Conservation (phyloP, 371 early-diverging fungal genomes). For the Circinella umbellata region DNA sequence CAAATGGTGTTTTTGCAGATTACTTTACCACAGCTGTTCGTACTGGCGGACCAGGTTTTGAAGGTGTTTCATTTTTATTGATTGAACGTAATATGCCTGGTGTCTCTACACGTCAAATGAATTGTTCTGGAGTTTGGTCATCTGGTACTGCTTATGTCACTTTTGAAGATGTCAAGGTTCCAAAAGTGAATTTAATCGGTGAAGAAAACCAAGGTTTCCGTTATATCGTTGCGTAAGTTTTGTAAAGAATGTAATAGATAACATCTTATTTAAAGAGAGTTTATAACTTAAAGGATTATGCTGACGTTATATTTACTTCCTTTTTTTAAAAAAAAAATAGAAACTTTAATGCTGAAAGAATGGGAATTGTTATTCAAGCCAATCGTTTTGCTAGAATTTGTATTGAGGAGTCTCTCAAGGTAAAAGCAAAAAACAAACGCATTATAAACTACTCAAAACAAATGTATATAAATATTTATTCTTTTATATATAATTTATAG, state of each 20-base stretch:
- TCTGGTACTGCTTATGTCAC: constrained; percentile 79
- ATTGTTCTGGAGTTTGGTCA: constrained; percentile 77
- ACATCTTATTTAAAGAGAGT: too few relatives aligned
- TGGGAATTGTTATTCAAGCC: constrained; percentile 86
- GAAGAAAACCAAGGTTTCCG: constrained; percentile 90
- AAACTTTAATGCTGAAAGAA: constrained; percentile 82
- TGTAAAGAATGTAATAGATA: not conserved
- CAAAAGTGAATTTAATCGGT: constrained; percentile 82
- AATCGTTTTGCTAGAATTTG: constrained; percentile 87
- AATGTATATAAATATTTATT: too few relatives aligned
- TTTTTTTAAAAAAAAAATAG: not conserved
- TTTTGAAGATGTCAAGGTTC: constrained; percentile 89
- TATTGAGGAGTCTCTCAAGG: constrained; percentile 82
- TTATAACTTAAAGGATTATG: too few relatives aligned
- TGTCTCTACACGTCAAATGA: constrained; percentile 82
- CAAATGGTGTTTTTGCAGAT: constrained; percentile 87
- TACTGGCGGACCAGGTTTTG: constrained; percentile 86
- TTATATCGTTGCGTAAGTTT: constrained; percentile 62
- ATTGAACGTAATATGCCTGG: constrained; percentile 85
- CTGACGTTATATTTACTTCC: too few relatives aligned
- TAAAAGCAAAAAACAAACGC: constrained; percentile 11
- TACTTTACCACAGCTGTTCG: constrained; percentile 71
- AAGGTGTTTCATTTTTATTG: constrained; percentile 78
- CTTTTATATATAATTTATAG: constrained; percentile 30
- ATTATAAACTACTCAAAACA: too few relatives aligned